Evolutionary conservation across 208 protist genomes (phyloP).

Genomic region (Trypanosoma lewisi): DNA sequence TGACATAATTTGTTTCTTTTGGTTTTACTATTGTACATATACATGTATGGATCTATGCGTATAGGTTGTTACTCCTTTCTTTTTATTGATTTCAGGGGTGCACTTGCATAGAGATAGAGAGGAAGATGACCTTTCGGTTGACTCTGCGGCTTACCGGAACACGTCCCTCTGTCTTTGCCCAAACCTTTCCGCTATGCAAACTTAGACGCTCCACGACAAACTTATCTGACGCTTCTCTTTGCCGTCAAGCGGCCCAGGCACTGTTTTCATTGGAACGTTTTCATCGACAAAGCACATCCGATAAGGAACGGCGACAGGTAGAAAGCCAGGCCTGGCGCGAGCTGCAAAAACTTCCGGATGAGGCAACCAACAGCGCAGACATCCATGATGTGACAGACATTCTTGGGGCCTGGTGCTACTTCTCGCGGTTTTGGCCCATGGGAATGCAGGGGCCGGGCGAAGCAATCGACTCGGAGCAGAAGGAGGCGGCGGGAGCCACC

Average conservation of each 20-base stretch:
- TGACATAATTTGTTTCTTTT: slow-evolving; percentile 12
- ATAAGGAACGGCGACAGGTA: slow-evolving; percentile 11
- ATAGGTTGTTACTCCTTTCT: neutral
- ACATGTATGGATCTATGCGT: slow-evolving; percentile 15
- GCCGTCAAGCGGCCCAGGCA: slow-evolving; percentile 6
- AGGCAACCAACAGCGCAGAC: slow-evolving; percentile 32
- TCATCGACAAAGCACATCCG: slow-evolving; percentile 11
- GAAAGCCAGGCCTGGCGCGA: slow-evolving; percentile 53
- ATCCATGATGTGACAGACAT: slow-evolving; percentile 47
- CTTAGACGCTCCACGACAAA: neutral
- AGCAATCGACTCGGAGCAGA: neutral
- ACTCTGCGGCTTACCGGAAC: neutral
- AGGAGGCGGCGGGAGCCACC: neutral
- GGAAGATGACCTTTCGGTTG: neutral
- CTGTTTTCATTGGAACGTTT: slow-evolving; percentile 28
- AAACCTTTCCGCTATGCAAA: neutral
- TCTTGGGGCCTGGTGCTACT: slow-evolving; percentile 60
- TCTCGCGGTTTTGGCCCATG: slow-evolving; percentile 51
- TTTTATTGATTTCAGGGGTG: neutral
- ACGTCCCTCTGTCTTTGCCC: neutral
- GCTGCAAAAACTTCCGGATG: slow-evolving; percentile 41
- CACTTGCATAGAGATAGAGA: neutral
- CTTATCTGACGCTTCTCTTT: neutral
- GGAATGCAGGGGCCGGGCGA: slow-evolving; percentile 54
- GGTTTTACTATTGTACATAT: slow-evolving; percentile 9